These are phyloP conservation scores for Fraxinus platypoda DNA, from an alignment of 305 asterid species.

Conservation along the genomic window DNA sequence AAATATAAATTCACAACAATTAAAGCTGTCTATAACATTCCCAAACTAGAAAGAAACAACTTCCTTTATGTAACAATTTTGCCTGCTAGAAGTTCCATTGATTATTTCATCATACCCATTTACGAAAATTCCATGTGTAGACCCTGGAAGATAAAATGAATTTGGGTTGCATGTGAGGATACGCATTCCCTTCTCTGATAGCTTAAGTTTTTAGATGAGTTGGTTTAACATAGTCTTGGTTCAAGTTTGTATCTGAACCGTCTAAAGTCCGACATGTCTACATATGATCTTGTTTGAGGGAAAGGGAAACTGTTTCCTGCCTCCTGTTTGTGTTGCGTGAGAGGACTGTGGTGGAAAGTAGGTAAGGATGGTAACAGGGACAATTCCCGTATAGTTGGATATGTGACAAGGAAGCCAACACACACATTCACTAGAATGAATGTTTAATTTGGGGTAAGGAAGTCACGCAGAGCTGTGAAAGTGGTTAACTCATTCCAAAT, in stretches of 20 bases:
- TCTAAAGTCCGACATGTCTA: neutral
- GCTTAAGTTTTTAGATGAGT: neutral
- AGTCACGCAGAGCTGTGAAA: neutral
- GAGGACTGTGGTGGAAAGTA: neutral
- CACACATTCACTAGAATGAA: neutral
- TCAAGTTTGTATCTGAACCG: neutral
- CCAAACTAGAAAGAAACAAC: neutral
- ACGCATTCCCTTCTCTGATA: neutral
- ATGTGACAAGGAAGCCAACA: neutral
- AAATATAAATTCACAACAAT: neutral
- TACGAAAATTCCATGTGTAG: neutral
- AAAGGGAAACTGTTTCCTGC: neutral
- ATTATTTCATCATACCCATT: neutral
- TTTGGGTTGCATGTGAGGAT: neutral
- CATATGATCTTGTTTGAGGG: neutral
- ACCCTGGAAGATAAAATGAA: neutral
- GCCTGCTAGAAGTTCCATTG: neutral
- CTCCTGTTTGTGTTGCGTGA: neutral
- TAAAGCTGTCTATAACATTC: too few relatives aligned
- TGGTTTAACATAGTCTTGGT: neutral
- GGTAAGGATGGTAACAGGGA: neutral
- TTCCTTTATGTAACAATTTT: neutral
- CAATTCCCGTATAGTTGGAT: neutral
- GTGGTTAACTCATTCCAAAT: neutral
- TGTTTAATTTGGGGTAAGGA: neutral